These are phyloP conservation scores for Geotrichum bryndzae DNA, from an alignment of 1,139 yeast genomes.

Conservation along the genomic window DNA sequence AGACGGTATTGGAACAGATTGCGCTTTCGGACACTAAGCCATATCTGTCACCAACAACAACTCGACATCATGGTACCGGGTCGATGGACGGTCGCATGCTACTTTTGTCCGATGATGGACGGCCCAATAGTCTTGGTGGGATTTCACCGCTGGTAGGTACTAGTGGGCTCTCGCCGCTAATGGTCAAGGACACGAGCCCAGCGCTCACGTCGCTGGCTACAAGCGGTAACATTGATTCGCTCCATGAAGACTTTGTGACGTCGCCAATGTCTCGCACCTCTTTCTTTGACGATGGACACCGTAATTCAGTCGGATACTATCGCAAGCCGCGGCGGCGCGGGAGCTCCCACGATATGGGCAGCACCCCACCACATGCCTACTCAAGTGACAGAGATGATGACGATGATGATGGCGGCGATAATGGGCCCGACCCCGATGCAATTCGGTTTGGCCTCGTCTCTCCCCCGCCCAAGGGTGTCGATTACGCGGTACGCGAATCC, in stretches of 20 bases:
- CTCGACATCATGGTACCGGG: neutral
- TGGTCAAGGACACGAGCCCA: neutral
- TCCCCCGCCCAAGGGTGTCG: conserved; percentile 23
- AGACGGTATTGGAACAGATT: neutral
- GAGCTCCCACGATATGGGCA: conserved; percentile 27
- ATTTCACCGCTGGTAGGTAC: neutral
- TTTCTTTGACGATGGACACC: neutral
- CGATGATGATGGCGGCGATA: neutral
- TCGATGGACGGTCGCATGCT: conserved; percentile 8
- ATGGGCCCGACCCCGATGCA: conserved; percentile 1
- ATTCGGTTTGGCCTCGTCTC: conserved; percentile 11
- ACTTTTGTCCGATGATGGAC: conserved; percentile 2
- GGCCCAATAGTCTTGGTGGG: neutral
- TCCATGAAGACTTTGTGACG: conserved; percentile 11
- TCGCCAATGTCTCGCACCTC: conserved; percentile 15
- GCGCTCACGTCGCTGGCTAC: neutral
- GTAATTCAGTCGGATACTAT: conserved; percentile 23
- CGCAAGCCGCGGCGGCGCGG: conserved; percentile 29
- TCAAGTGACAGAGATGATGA: conserved; percentile 5
- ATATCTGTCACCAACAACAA: neutral
- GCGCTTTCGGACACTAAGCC: neutral
- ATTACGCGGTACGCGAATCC: conserved; percentile 37
- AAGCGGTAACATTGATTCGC: neutral
- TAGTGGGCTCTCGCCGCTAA: conserved; percentile 3
- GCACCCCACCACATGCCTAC: conserved; percentile 1